Conservation (phyloP, 768 basidiomycete species). For the Leccinellum luteum region DNA sequence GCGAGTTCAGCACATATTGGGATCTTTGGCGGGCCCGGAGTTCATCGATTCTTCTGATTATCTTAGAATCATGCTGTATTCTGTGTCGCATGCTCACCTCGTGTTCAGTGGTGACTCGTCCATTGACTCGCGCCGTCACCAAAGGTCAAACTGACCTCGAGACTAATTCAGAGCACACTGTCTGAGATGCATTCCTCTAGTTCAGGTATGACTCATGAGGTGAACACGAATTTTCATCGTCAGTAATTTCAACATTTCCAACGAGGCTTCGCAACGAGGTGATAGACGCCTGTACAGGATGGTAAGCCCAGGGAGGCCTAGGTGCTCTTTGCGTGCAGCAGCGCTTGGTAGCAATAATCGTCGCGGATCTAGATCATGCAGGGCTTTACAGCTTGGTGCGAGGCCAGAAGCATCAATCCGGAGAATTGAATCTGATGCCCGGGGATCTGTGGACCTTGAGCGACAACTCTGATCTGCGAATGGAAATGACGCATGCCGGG, state of each 20-base stretch:
- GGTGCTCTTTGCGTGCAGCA: background rate
- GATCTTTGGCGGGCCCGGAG: background rate
- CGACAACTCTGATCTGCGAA: background rate
- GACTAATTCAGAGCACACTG: background rate
- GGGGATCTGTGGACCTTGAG: background rate
- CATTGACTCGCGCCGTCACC: background rate
- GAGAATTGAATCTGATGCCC: conserved; percentile 7
- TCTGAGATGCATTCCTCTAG: background rate
- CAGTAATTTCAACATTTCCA: background rate
- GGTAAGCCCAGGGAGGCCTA: conserved; percentile 7
- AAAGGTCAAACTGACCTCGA: background rate
- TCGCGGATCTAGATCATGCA: background rate
- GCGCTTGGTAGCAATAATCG: background rate
- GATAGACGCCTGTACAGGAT: conserved; percentile 27
- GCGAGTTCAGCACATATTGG: background rate
- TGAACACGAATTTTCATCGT: background rate
- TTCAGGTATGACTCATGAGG: background rate
- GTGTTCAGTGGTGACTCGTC: background rate
- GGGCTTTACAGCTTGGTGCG: conserved; percentile 26
- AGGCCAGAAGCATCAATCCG: conserved; percentile 1
- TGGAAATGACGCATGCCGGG: background rate
- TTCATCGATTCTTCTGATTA: background rate
- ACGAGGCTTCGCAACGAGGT: background rate
- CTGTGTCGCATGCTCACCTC: conserved; percentile 5
- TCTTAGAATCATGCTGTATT: background rate